Evolutionary conservation across 495 filamentous ascomycete species (phyloP).

Genomic region (Xylaria sp.): DNA sequence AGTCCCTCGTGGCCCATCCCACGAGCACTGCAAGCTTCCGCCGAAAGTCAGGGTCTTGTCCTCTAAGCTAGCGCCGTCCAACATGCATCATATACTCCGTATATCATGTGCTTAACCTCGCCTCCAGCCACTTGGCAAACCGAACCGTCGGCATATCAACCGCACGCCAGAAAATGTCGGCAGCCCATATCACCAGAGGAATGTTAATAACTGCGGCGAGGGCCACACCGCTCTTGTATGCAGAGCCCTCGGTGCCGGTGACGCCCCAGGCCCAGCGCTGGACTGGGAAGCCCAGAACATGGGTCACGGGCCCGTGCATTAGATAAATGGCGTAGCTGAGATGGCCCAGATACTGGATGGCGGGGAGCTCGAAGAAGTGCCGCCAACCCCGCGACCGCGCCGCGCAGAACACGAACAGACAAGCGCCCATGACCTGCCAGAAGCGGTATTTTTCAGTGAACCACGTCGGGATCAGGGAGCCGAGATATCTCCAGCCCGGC

Average conservation of each 20-base stretch:
- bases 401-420: slow-evolving; percentile 48
- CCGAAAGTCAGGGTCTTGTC: neutral
- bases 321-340: slow-evolving; percentile 61
- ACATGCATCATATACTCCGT: too few species aligned
- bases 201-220: slow-evolving; percentile 46
- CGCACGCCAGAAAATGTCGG: slow-evolving; percentile 55
- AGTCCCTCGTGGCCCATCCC: neutral
- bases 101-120: slow-evolving; percentile 28
- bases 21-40: neutral
- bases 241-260: slow-evolving; percentile 43
- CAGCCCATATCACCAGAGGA: slow-evolving; percentile 50
- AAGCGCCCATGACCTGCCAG: slow-evolving; percentile 50
- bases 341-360: slow-evolving; percentile 56
- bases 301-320: slow-evolving; percentile 58
- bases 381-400: slow-evolving; percentile 45
- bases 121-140: slow-evolving; percentile 54
- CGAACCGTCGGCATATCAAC: slow-evolving; percentile 54
- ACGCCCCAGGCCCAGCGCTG: slow-evolving; percentile 43
- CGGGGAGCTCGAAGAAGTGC: slow-evolving; percentile 42
- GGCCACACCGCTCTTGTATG: slow-evolving; percentile 44
- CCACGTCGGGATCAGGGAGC: slow-evolving; percentile 45
- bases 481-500: slow-evolving; percentile 51
- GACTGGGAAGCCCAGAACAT: slow-evolving; percentile 51
- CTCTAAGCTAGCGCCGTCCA: too few species aligned
- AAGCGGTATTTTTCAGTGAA: slow-evolving; percentile 52